phyloP scores from a whole-genome alignment of 805 yeast species.

The Candida boidinii region DNA sequence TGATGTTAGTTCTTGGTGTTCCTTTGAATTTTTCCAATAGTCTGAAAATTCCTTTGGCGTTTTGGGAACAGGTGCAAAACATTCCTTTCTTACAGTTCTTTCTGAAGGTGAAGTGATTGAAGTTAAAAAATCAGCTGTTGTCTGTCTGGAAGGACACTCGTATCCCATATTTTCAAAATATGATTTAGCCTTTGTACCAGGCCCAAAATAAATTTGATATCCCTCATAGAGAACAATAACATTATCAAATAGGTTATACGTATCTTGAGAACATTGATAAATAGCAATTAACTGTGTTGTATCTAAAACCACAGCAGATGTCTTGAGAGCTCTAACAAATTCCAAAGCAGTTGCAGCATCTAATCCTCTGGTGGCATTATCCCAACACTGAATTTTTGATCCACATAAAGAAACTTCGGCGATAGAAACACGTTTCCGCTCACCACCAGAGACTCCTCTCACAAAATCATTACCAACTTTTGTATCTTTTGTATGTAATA shows the following conservation, averaged over 20 bases:
- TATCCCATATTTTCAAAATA: constrained; percentile 30
- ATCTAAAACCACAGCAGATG: constrained; percentile 34
- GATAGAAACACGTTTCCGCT: constrained; percentile 51
- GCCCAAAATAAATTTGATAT: constrained; percentile 29
- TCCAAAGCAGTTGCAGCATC: constrained; percentile 61
- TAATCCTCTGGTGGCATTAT: constrained; percentile 64
- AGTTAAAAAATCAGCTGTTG: constrained; percentile 34
- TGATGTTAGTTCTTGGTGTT: constrained; percentile 21
- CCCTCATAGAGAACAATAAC: constrained; percentile 30
- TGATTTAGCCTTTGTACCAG: constrained; percentile 22
- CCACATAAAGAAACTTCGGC: constrained; percentile 35
- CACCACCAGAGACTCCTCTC: constrained; percentile 59
- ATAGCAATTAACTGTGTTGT: constrained; percentile 40
- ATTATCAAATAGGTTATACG: constrained; percentile 30
- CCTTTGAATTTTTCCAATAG: constrained; percentile 29
- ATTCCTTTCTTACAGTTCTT: constrained; percentile 23
- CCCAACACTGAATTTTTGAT: constrained; percentile 47
- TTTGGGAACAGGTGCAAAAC: constrained; percentile 28
- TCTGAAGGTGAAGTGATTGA: constrained; percentile 22
- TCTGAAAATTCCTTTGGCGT: constrained; percentile 32
- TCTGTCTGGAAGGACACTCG: constrained; percentile 31
- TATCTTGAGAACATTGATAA: constrained; percentile 28
- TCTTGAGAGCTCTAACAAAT: constrained; percentile 43
- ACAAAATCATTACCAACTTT: constrained; percentile 51
- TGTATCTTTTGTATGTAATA: constrained; percentile 40